Evolutionary conservation across 1,284 basidiomycete species (phyloP).

Genomic region (Boletus smithii): DNA sequence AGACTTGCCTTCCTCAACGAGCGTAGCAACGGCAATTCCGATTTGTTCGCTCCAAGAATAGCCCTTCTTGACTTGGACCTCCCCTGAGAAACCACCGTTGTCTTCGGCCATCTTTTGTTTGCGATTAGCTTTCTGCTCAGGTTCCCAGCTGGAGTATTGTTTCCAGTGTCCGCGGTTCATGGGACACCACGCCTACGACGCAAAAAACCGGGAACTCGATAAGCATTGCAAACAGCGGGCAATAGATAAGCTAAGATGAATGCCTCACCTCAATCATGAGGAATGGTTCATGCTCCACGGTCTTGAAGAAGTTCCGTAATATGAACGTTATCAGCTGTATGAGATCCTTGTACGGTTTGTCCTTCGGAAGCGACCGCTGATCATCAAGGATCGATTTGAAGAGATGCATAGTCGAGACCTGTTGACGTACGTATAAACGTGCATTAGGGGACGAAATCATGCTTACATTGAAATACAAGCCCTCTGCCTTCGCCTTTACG

Average conservation of each 20-base stretch:
- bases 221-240: slow-evolving; percentile 16
- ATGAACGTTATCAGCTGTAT: slow-evolving; percentile 79
- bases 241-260: slow-evolving; percentile 30
- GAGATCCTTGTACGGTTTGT: slow-evolving; percentile 80
- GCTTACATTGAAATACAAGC: slow-evolving; percentile 85
- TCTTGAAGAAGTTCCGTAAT: slow-evolving; percentile 89
- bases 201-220: slow-evolving; percentile 10
- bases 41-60: slow-evolving; percentile 89
- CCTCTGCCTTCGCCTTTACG: slow-evolving; percentile 85
- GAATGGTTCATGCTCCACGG: slow-evolving; percentile 75
- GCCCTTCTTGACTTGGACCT: slow-evolving; percentile 83
- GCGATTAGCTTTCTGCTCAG: slow-evolving; percentile 54
- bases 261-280: slow-evolving; percentile 70
- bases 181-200: slow-evolving; percentile 75
- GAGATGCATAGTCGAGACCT: slow-evolving; percentile 83
- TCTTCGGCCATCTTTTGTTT: slow-evolving; percentile 43
- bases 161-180: slow-evolving; percentile 88
- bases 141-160: slow-evolving; percentile 75
- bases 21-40: slow-evolving; percentile 75
- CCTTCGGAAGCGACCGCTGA: slow-evolving; percentile 70
- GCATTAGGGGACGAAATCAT: slow-evolving; percentile 1
- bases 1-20: slow-evolving; percentile 64
- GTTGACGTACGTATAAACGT: slow-evolving; percentile 26
- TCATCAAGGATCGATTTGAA: slow-evolving; percentile 83
- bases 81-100: slow-evolving; percentile 47